These are phyloP conservation scores for Aspergillus tanneri DNA, from an alignment of 2,329 filamentous ascomycete genomes.

Conservation along the genomic window DNA sequence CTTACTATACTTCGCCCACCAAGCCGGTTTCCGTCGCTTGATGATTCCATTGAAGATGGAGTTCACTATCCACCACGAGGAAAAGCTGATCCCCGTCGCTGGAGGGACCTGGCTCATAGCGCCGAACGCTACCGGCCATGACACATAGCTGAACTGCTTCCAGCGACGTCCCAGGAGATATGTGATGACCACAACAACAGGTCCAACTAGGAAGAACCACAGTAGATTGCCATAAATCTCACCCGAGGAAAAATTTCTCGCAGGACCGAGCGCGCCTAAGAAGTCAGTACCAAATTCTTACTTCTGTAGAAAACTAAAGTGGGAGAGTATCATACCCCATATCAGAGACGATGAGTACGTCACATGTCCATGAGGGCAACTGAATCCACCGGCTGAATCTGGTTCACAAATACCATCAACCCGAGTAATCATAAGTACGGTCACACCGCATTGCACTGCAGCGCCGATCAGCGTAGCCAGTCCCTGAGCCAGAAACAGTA, in stretches of 20 bases:
- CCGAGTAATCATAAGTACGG: conserved; percentile 50
- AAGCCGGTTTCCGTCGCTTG: conserved; percentile 45
- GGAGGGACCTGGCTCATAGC: conserved; percentile 65
- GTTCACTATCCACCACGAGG: conserved; percentile 61
- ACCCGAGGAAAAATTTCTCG: conserved; percentile 63
- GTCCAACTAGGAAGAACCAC: conserved; percentile 71
- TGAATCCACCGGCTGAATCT: conserved; percentile 59
- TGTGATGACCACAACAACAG: conserved; percentile 59
- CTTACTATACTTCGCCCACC: conserved; percentile 51
- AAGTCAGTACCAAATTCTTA: neutral
- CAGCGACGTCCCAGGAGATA: conserved; percentile 59
- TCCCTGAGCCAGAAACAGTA: conserved; percentile 53
- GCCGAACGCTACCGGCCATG: conserved; percentile 66
- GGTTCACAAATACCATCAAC: conserved; percentile 53
- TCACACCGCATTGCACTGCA: conserved; percentile 51
- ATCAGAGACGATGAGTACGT: conserved; percentile 70
- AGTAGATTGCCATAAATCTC: conserved; percentile 64
- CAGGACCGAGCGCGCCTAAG: conserved; percentile 61
- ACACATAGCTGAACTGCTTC: conserved; percentile 64
- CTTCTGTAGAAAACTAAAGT: neutral
- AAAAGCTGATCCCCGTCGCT: conserved; percentile 68
- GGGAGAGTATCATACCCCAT: conserved; percentile 53
- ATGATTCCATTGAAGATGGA: conserved; percentile 49
- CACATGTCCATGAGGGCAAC: conserved; percentile 56
- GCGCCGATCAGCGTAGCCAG: conserved; percentile 51